Percentiles rank a stretch among this genome's conserved stretches.
phyloP scores from a whole-genome alignment of 192 early-diverging fungal genomes.

The Coemansia pectinata region DNA sequence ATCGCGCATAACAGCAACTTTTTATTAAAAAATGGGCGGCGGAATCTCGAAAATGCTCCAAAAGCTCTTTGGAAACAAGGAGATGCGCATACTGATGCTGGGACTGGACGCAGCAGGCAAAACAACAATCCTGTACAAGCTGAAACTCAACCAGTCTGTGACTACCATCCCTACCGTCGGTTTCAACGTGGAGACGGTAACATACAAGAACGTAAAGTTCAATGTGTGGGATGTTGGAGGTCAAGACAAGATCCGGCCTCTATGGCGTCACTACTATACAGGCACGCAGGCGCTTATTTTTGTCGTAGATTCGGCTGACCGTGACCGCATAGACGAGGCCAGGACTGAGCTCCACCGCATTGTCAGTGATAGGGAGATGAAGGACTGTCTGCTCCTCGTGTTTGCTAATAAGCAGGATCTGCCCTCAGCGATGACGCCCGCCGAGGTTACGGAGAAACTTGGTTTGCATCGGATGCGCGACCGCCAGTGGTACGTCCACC shows the following conservation, averaged over 20 bases:
- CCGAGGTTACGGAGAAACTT: constrained; percentile 91
- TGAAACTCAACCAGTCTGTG: constrained; percentile 61
- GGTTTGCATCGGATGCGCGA: constrained; percentile 85
- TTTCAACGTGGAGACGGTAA: constrained; percentile 85
- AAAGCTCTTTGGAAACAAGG: constrained; percentile 58
- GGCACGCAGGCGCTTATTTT: constrained; percentile 85
- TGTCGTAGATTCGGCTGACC: constrained; percentile 86
- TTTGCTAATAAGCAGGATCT: constrained; percentile 86
- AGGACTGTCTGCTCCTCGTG: constrained; percentile 76
- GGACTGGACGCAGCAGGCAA: constrained; percentile 59
- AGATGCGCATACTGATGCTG: constrained; percentile 64
- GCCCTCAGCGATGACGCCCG: constrained; percentile 85
- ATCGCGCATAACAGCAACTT: background rate
- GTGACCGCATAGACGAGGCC: constrained; percentile 85
- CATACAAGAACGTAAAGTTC: constrained; percentile 85
- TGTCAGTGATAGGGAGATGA: constrained; percentile 82
- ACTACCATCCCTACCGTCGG: constrained; percentile 63
- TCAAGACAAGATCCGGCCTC: constrained; percentile 87
- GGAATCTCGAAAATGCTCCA: constrained; percentile 57
- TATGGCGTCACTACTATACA: constrained; percentile 86
- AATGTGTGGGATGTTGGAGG: constrained; percentile 88
- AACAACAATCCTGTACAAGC: constrained; percentile 60
- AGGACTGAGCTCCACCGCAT: constrained; percentile 80
- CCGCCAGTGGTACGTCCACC: constrained; percentile 90
- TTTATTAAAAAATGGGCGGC: constrained; percentile 39